Percentiles rank a stretch among this genome's conserved stretches.
These are phyloP conservation scores for Microascus cirrosus DNA, from an alignment of 2,329 filamentous ascomycete genomes.

Conservation along the genomic window DNA sequence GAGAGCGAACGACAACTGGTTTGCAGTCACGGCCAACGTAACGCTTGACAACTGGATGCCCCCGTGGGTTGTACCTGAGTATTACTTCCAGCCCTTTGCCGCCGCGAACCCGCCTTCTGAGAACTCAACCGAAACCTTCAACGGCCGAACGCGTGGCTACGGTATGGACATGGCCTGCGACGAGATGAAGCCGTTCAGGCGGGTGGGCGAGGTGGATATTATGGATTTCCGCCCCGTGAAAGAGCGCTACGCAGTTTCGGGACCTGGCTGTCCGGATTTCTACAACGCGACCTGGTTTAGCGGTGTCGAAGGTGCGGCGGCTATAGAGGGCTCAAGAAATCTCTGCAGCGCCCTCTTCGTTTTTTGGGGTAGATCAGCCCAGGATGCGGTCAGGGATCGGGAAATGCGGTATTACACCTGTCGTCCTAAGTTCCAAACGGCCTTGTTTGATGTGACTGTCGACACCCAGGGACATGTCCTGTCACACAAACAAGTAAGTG, in stretches of 20 bases:
- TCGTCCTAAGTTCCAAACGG: conserved; percentile 15
- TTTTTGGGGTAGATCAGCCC: neutral
- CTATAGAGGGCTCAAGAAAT: neutral
- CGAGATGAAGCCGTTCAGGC: neutral
- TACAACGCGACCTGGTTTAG: neutral
- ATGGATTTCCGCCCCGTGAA: neutral
- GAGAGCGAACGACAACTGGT: conserved; percentile 10
- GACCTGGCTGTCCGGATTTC: neutral
- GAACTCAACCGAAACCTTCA: neutral
- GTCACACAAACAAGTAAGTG: conserved; percentile 5
- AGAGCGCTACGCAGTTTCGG: neutral
- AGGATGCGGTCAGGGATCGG: neutral
- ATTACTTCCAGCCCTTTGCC: conserved; percentile 35
- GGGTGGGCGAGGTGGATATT: neutral
- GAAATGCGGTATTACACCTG: conserved; percentile 9
- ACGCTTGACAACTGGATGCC: conserved; percentile 29
- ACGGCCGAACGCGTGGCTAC: conserved; percentile 16
- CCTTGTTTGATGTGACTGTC: conserved; percentile 20
- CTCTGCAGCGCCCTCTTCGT: neutral
- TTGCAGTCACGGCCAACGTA: conserved; percentile 31
- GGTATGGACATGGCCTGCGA: conserved; percentile 14
- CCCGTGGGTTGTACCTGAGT: conserved; percentile 32
- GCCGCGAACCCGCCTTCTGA: neutral
- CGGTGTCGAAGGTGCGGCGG: neutral
- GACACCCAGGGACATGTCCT: conserved; percentile 14